A percentile compares a stretch with the other conserved stretches of the same genome.
Conservation (phyloP, 2,329 filamentous ascomycete genomes). For the Ceratocystis lukuohia region DNA sequence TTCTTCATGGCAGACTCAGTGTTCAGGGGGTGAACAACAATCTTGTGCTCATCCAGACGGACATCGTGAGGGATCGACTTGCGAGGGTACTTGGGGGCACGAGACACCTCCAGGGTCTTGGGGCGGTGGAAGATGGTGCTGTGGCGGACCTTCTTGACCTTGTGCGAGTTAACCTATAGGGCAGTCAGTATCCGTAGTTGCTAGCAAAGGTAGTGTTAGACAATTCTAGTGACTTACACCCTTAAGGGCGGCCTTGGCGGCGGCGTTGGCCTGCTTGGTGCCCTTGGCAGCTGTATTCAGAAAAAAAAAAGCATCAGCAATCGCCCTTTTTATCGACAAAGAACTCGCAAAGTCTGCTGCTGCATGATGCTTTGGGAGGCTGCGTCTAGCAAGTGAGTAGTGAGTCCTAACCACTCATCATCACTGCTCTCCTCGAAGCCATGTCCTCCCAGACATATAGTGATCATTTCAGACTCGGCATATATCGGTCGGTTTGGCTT, state of each 20-base stretch:
- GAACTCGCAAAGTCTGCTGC: constrained; percentile 68
- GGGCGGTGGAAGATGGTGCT: constrained; percentile 94
- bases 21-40: constrained; percentile 97
- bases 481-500: constrained; percentile 18
- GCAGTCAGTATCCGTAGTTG: constrained; percentile 4
- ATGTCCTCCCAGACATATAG: constrained; percentile 4
- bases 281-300: constrained; percentile 45
- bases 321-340: constrained; percentile 42
- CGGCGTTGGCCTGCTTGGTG: constrained; percentile 78
- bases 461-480: constrained; percentile 20
- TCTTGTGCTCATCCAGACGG: constrained; percentile 92
- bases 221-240: constrained; percentile 54
- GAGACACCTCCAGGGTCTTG: constrained; percentile 87
- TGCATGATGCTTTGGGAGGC: constrained; percentile 42
- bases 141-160: constrained; percentile 83
- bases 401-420: constrained; percentile 2
- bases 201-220: background rate
- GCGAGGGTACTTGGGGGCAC: constrained; percentile 89
- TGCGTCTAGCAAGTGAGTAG: constrained; percentile 4
- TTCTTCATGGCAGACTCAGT: constrained; percentile 99
- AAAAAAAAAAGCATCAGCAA: constrained; percentile 48
- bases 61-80: constrained; percentile 83
- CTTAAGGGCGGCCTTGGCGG: constrained; percentile 91
- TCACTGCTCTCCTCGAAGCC: background rate
- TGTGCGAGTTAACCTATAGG: constrained; percentile 47